A percentile compares a stretch with the other conserved stretches of the same genome.
Evolutionary conservation across 78 protist genomes (phyloP).

Genomic region (Dictyostelium citrinum): DNA sequence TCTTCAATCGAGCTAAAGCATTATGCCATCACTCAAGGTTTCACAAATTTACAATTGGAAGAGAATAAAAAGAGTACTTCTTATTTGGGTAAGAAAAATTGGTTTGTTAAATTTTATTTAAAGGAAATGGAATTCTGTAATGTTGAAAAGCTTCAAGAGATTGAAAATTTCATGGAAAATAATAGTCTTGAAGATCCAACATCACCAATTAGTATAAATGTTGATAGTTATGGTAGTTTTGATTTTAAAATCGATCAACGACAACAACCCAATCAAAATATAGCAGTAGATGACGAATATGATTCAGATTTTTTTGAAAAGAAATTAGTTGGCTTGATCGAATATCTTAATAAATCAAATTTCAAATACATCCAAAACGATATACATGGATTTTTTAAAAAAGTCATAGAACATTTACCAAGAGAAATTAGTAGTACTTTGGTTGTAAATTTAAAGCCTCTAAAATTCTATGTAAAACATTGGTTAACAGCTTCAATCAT

Average conservation of each 20-base stretch:
- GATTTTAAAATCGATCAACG: neutral
- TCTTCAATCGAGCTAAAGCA: neutral
- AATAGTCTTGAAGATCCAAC: neutral
- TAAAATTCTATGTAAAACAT: neutral
- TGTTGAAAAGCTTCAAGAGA: neutral
- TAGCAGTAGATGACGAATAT: neutral
- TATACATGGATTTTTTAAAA: neutral
- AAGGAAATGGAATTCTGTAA: neutral
- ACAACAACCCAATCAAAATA: neutral
- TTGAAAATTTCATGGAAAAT: neutral
- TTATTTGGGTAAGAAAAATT: neutral
- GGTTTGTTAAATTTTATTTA: neutral
- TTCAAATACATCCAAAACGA: neutral
- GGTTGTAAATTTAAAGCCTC: neutral
- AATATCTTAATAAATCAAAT: neutral
- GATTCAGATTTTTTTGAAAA: neutral
- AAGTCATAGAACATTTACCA: neutral
- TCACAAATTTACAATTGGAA: neutral
- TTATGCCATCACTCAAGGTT: neutral
- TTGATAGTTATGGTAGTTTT: neutral
- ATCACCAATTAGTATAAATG: neutral
- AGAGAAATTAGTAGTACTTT: neutral
- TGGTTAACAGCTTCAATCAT: neutral
- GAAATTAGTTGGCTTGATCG: neutral
- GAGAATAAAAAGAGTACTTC: neutral